Evolutionary conservation across 257 asterid genomes (phyloP).

Genomic region (Plantago ovata): DNA sequence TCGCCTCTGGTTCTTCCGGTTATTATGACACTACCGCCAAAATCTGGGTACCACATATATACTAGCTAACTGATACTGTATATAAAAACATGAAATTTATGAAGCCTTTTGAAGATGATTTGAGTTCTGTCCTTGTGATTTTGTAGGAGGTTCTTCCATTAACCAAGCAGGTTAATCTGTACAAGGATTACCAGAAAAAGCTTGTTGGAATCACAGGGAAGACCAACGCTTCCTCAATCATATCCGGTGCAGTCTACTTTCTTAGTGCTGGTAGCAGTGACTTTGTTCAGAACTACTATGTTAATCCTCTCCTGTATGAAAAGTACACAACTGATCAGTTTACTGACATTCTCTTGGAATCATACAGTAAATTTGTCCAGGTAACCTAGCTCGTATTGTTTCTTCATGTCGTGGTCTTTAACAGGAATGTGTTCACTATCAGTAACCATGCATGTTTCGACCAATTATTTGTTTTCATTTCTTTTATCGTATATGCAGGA

Average conservation of each 20-base stretch:
- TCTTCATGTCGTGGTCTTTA: too few species aligned
- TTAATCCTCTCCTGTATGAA: slow-evolving; percentile 63
- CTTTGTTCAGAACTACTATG: slow-evolving; percentile 76
- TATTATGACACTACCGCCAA: slow-evolving; percentile 57
- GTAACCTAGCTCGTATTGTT: slow-evolving; percentile 20
- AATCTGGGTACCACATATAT: slow-evolving; percentile 50
- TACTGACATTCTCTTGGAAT: slow-evolving; percentile 60
- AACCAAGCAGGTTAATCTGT: slow-evolving; percentile 64
- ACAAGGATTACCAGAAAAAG: slow-evolving; percentile 65
- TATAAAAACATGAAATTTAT: background rate
- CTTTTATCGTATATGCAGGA: slow-evolving; percentile 16
- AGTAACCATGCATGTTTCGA: too few species aligned
- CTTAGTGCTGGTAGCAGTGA: slow-evolving; percentile 83
- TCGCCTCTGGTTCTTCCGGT: slow-evolving; percentile 87
- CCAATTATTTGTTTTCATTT: background rate
- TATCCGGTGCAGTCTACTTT: slow-evolving; percentile 66
- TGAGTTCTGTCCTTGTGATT: background rate
- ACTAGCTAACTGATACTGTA: too few species aligned
- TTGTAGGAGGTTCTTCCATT: slow-evolving; percentile 62
- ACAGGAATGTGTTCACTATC: too few species aligned
- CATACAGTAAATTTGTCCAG: slow-evolving; percentile 53
- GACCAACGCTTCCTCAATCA: slow-evolving; percentile 63
- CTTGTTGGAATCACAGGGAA: slow-evolving; percentile 58
- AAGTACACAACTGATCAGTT: slow-evolving; percentile 67
- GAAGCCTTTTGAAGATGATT: background rate